A percentile compares a stretch with the other conserved stretches of the same genome.
phyloP scores from a whole-genome alignment of 1,139 yeast species.

The Blastobotrys malaysiensis region DNA sequence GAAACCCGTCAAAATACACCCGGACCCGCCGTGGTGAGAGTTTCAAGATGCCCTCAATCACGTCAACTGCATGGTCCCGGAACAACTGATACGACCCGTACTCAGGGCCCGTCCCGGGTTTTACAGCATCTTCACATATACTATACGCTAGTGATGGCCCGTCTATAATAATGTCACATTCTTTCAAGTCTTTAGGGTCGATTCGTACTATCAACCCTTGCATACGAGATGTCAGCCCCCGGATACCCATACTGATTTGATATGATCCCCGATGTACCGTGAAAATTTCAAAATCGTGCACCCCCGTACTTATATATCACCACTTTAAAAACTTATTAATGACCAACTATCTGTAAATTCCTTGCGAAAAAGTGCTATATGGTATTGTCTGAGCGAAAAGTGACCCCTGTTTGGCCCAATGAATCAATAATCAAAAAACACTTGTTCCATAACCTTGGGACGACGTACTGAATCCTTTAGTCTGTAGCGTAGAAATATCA shows the following conservation, averaged over 20 bases:
- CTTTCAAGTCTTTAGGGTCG: neutral
- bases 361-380: too few relatives aligned
- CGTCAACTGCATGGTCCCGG: conserved; percentile 1
- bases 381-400: too few relatives aligned
- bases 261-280: neutral
- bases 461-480: conserved; percentile 69
- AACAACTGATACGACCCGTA: conserved; percentile 2
- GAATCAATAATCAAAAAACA: too few relatives aligned
- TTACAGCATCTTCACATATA: conserved; percentile 9
- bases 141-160: conserved; percentile 16
- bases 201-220: neutral
- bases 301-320: neutral
- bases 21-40: neutral
- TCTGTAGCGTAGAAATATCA: conserved; percentile 53
- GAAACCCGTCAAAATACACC: conserved; percentile 12
- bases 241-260: conserved; percentile 10
- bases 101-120: neutral
- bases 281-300: conserved; percentile 1
- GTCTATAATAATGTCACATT: conserved; percentile 12
- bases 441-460: too few relatives aligned
- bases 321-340: neutral
- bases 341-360: too few relatives aligned
- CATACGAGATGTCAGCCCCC: conserved; percentile 9
- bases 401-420: too few relatives aligned
- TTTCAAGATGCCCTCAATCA: neutral